Percentiles rank a stretch among this genome's conserved stretches.
These are phyloP conservation scores for Fusarium equiseti DNA, from an alignment of 2,329 filamentous ascomycete genomes.

Conservation along the genomic window DNA sequence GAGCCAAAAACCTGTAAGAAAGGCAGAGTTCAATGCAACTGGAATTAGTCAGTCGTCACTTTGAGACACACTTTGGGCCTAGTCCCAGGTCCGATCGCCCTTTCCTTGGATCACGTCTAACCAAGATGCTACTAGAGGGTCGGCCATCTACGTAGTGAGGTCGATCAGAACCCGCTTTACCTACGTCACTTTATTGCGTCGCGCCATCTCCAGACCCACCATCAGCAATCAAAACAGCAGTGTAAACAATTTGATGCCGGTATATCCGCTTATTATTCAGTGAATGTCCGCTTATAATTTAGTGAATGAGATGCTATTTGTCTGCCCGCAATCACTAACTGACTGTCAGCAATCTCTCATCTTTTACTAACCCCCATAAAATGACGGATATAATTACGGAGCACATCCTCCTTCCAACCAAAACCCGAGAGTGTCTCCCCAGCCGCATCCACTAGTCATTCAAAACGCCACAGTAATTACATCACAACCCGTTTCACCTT, in stretches of 20 bases:
- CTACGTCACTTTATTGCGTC: slow-evolving; percentile 23
- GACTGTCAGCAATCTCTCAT: not conserved
- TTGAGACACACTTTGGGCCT: slow-evolving; percentile 3
- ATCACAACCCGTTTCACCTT: not conserved
- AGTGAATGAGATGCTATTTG: not conserved
- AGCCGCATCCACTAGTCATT: not conserved
- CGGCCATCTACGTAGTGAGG: slow-evolving; percentile 17
- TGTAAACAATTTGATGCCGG: slow-evolving; percentile 3
- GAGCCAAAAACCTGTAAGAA: not conserved
- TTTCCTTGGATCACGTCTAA: not conserved
- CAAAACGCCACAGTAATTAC: slow-evolving; percentile 1
- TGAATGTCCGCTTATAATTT: not conserved
- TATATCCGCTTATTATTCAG: not conserved
- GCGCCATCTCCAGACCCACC: slow-evolving; percentile 23
- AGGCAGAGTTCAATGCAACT: not conserved
- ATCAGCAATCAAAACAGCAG: not conserved
- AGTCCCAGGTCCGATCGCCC: slow-evolving; percentile 10
- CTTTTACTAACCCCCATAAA: not conserved
- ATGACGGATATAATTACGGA: slow-evolving; percentile 9
- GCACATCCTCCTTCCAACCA: not conserved
- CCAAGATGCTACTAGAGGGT: not conserved
- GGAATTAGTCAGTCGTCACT: slow-evolving; percentile 38
- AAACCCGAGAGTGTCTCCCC: not conserved
- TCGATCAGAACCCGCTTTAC: not conserved
- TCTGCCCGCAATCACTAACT: no score